Evolutionary conservation across 2,329 filamentous ascomycete genomes (phyloP).

Genomic region (Pseudogymnoascus sp.): DNA sequence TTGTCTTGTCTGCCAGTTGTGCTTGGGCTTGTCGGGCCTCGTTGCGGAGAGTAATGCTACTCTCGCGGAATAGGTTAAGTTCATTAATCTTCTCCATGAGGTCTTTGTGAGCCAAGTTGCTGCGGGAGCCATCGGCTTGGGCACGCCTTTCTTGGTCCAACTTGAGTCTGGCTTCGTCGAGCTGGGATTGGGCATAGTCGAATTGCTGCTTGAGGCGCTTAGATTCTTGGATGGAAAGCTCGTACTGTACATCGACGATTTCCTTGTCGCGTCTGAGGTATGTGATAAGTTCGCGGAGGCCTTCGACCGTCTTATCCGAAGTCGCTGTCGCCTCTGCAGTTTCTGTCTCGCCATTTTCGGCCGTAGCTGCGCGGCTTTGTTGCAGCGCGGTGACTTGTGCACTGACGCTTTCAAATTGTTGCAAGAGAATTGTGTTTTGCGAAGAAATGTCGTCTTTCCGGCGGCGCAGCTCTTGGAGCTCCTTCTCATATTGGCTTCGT

Average conservation of each 20-base stretch:
- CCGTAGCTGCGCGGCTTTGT: constrained; percentile 55
- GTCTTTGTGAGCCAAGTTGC: constrained; percentile 73
- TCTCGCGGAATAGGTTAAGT: constrained; percentile 91
- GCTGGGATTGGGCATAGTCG: constrained; percentile 75
- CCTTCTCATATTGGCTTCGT: constrained; percentile 71
- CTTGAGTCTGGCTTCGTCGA: constrained; percentile 83
- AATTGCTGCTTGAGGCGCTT: constrained; percentile 87
- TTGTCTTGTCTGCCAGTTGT: constrained; percentile 65
- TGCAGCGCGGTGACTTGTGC: constrained; percentile 73
- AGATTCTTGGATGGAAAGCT: constrained; percentile 77
- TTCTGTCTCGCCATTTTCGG: constrained; percentile 44
- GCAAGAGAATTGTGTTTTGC: constrained; percentile 84
- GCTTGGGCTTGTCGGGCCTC: constrained; percentile 74
- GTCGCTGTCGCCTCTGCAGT: constrained; percentile 28
- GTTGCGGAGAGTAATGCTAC: constrained; percentile 80
- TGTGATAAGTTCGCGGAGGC: constrained; percentile 80
- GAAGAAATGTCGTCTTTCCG: constrained; percentile 76
- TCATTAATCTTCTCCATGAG: constrained; percentile 93
- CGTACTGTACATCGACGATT: constrained; percentile 93
- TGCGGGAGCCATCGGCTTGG: constrained; percentile 64
- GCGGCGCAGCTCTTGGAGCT: constrained; percentile 69
- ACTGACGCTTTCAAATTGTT: constrained; percentile 78
- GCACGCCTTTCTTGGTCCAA: constrained; percentile 80
- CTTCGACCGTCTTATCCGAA: constrained; percentile 56
- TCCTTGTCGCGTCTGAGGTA: constrained; percentile 95